Evolutionary conservation across 768 basidiomycete genomes (phyloP), one percentile per base, ranked within the genome.

Genomic region (Tylopilus vinaceipallidus): DNA sequence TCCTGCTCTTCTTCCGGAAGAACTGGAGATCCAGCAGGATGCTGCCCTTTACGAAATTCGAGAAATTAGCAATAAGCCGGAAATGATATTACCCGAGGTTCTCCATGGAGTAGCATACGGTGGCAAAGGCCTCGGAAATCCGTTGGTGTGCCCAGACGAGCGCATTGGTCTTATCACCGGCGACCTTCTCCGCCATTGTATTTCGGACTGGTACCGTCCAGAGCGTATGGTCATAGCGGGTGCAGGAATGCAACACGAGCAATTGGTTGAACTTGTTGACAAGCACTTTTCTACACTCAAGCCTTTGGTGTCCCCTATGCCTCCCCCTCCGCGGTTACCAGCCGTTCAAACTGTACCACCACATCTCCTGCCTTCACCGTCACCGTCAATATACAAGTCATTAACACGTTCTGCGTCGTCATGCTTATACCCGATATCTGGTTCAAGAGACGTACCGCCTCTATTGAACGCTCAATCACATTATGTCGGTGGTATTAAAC

Each of bases 211-310:
- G 94, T 98, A 92, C 67, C 75, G 82, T 42, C 95, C 97, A 0
- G 95, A 98, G 63, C 75, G 91, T 46, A 97, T 99, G 82, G 95
- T 98, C 34, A 78, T 98, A 48, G 93, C 95, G 6, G 95, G 92
- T 11, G 88, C 91, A 0, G 97, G 97, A 10, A 87, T 99, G 81
- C 80, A 76, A 10, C 97, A 98, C 62, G 83, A 90, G 56, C 78
- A 92, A 53, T 78, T 99, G 17, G 91, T 98, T 20, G 87, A 92
- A 55, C 75, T 97, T 42, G 80, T 82, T 0, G 83, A 95, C 67
- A 84, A 87, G 66, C 79, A 88, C 63, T 97, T 98, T 57, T 87
- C 91, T 11, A 79, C 80, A 6, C 82, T 74, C 71, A 82, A 75
- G 59, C 72, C 54, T 53, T 60, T 58, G 47, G 62, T 56, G 45